Percentiles rank a stretch among this genome's conserved stretches.
These are phyloP conservation scores for Heliosperma pusillum DNA, from an alignment of 148 eudicot genomes.

Conservation along the genomic window DNA sequence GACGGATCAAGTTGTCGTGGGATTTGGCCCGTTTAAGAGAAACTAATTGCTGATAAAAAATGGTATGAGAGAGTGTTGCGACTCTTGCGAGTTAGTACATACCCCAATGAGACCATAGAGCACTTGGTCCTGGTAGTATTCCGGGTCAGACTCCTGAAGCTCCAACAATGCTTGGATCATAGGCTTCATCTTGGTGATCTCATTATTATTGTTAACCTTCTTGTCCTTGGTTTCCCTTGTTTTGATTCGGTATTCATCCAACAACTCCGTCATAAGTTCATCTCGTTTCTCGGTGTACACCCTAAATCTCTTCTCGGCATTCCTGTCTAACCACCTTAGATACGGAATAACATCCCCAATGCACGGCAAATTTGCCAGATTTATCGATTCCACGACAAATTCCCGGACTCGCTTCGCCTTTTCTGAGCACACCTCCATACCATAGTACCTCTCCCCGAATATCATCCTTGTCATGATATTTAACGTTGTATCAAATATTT, in stretches of 20 bases:
- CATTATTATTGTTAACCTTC: too few relatives aligned
- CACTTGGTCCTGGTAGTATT: too few relatives aligned
- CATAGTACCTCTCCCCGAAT: slow-evolving; percentile 7
- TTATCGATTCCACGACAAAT: background rate
- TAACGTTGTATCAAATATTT: background rate
- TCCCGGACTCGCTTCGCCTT: background rate
- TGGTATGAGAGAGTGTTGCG: too few relatives aligned
- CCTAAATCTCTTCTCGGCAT: background rate
- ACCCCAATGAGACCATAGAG: too few relatives aligned
- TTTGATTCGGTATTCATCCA: background rate
- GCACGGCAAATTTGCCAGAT: background rate
- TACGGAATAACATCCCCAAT: background rate
- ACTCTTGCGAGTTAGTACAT: too few relatives aligned
- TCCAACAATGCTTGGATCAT: too few relatives aligned
- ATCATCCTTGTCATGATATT: slow-evolving; percentile 20
- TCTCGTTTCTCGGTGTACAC: background rate
- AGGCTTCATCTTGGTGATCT: too few relatives aligned
- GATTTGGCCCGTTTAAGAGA: too few relatives aligned
- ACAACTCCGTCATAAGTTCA: background rate
- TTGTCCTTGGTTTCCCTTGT: too few relatives aligned
- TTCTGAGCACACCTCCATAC: background rate
- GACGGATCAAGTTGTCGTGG: too few relatives aligned
- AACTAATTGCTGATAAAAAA: too few relatives aligned
- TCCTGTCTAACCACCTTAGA: background rate
- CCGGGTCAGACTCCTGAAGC: too few relatives aligned